A percentile compares a stretch with the other conserved stretches of the same genome.
Conservation (phyloP, 78 protist genomes). For the Acrasis kona region DNA sequence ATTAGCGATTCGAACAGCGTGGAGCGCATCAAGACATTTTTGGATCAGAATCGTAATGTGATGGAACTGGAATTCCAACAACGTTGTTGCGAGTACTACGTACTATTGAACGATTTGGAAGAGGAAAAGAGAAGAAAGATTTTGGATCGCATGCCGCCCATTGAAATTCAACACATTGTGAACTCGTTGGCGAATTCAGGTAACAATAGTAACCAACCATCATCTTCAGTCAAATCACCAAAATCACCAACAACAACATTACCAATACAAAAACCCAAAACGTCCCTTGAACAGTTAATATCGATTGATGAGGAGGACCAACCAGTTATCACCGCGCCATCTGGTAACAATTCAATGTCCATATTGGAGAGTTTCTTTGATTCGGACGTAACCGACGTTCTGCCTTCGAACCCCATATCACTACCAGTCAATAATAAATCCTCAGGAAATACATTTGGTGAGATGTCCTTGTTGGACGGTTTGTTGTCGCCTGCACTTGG, state of each 20-base stretch:
- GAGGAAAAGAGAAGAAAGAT: not conserved
- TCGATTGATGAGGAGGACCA: not conserved
- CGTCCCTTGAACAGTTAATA: not conserved
- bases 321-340: not conserved
- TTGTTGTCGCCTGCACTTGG: no score
- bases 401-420: no score
- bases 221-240: not conserved
- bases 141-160: not conserved
- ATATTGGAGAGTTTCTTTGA: no score
- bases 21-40: not conserved
- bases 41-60: not conserved
- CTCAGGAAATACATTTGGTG: no score
- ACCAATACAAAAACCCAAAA: not conserved
- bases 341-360: not conserved
- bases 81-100: slow-evolving; percentile 16
- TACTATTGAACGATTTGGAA: not conserved
- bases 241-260: not conserved
- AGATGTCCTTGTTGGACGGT: no score
- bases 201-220: no score
- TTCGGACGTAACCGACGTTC: no score
- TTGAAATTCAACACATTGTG: not conserved
- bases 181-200: not conserved
- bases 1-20: not conserved
- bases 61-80: slow-evolving; percentile 17
- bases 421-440: no score